phyloP scores from a whole-genome alignment of 1,139 yeast genomes.

The Suhomyces atakaporum region DNA sequence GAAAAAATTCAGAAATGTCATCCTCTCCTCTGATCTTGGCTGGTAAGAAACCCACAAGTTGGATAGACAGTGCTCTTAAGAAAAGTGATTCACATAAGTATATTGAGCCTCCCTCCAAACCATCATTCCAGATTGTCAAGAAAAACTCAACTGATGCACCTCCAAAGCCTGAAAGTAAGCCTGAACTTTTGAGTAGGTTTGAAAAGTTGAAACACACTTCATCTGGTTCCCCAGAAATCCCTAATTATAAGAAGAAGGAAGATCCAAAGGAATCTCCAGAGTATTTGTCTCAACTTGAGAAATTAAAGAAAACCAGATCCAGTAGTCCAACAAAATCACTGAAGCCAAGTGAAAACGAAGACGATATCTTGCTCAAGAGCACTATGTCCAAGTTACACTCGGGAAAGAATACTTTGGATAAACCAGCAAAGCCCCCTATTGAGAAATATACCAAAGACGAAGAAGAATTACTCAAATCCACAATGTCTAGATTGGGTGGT shows the following conservation, averaged over 20 bases:
- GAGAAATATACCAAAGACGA: constrained; percentile 16
- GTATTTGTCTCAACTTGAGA: constrained; percentile 14
- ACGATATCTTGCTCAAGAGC: constrained; percentile 16
- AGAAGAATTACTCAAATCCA: constrained; percentile 17
- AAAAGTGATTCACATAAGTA: constrained; percentile 20
- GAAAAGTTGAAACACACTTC: constrained; percentile 12
- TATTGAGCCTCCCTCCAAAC: constrained; percentile 16
- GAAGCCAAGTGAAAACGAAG: constrained; percentile 9
- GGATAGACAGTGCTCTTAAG: constrained; percentile 26
- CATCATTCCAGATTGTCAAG: constrained; percentile 16
- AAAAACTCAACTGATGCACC: constrained; percentile 12
- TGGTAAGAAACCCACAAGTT: constrained; percentile 20
- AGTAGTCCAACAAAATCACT: constrained; percentile 13
- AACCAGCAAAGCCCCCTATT: constrained; percentile 21
- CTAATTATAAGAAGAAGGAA: constrained; percentile 5
- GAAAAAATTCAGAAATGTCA: not conserved
- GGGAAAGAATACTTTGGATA: constrained; percentile 16
- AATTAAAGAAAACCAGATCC: constrained; percentile 11
- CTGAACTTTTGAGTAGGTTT: constrained; percentile 15
- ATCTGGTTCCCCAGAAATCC: constrained; percentile 1
- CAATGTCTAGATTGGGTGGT: constrained; percentile 15
- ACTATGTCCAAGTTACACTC: constrained; percentile 16
- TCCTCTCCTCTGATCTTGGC: constrained; percentile 9
- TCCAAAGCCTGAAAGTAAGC: constrained; percentile 13
- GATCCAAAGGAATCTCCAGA: constrained; percentile 9